phyloP scores from a whole-genome alignment of 208 protist genomes.

The Leptomonas pyrrhocoris region DNA sequence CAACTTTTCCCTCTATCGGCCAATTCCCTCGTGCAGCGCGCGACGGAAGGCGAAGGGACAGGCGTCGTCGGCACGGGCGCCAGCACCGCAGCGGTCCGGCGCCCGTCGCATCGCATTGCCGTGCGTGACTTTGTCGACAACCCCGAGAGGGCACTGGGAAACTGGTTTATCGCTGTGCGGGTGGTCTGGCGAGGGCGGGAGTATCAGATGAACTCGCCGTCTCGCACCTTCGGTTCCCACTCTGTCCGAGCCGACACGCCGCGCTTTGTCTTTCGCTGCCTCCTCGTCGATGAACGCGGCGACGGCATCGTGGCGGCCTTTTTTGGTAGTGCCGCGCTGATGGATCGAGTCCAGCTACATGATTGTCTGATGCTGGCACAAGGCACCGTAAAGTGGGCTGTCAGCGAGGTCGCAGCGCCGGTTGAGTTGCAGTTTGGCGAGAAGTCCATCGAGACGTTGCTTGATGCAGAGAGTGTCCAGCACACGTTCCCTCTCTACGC shows the following conservation, averaged over 20 bases:
- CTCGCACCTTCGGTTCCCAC: not conserved
- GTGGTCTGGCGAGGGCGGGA: conserved; percentile 63
- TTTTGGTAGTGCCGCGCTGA: conserved; percentile 15
- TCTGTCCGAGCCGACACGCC: conserved; percentile 1
- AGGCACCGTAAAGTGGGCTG: conserved; percentile 40
- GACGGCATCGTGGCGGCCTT: conserved; percentile 48
- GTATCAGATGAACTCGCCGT: conserved; percentile 15
- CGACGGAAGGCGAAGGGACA: not conserved
- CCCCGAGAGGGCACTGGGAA: conserved; percentile 36
- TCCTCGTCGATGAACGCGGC: conserved; percentile 63
- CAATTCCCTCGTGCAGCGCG: conserved; percentile 38
- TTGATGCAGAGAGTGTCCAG: conserved; percentile 1
- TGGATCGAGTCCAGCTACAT: conserved; percentile 33
- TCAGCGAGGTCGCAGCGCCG: conserved; percentile 32
- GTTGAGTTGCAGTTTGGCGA: conserved; percentile 53
- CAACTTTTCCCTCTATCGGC: conserved; percentile 55
- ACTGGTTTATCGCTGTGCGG: conserved; percentile 53
- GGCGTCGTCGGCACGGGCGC: not conserved
- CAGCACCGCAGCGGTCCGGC: not conserved
- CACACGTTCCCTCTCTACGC: conserved; percentile 41
- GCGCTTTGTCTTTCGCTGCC: conserved; percentile 43
- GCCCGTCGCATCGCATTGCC: conserved; percentile 22
- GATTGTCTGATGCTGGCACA: conserved; percentile 35
- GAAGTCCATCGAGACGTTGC: conserved; percentile 32
- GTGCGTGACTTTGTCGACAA: conserved; percentile 46